Evolutionary conservation across 352 stramenopile genomes (phyloP).

Genomic region (Phytophthora colocasiae): DNA sequence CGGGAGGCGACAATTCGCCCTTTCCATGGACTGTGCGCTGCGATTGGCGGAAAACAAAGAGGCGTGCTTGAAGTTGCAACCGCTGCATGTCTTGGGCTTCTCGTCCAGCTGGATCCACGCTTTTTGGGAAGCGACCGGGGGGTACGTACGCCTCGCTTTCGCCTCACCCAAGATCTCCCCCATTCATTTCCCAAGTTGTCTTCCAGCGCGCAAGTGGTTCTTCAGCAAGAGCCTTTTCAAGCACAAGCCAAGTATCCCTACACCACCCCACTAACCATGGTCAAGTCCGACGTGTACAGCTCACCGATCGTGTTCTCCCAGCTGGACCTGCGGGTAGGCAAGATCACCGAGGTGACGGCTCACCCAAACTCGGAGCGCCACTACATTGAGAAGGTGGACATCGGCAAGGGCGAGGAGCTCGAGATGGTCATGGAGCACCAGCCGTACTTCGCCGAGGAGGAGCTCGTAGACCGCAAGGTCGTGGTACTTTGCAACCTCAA

Average conservation of each 20-base stretch:
- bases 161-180: neutral
- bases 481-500: slow-evolving; percentile 83
- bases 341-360: slow-evolving; percentile 69
- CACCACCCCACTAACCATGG: slow-evolving; percentile 43
- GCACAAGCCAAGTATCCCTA: slow-evolving; percentile 5
- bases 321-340: slow-evolving; percentile 74
- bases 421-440: slow-evolving; percentile 85
- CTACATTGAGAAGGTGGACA: slow-evolving; percentile 81
- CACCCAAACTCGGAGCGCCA: slow-evolving; percentile 77
- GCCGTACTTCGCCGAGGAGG: slow-evolving; percentile 78
- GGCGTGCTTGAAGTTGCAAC: slow-evolving; percentile 41
- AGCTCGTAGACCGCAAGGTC: slow-evolving; percentile 73
- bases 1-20: neutral
- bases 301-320: slow-evolving; percentile 77
- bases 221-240: slow-evolving; percentile 15
- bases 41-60: slow-evolving; percentile 24
- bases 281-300: slow-evolving; percentile 82
- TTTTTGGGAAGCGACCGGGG: slow-evolving; percentile 6
- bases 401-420: slow-evolving; percentile 76
- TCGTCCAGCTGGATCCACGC: slow-evolving; percentile 1
- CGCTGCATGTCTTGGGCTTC: slow-evolving; percentile 34
- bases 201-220: slow-evolving; percentile 45
- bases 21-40: slow-evolving; percentile 11
- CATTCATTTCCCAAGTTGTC: slow-evolving; percentile 62
- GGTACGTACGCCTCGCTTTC: slow-evolving; percentile 23